These are phyloP conservation scores for Skeletonema tropicum DNA, from an alignment of 108 stramenopile species.

Conservation along the genomic window DNA sequence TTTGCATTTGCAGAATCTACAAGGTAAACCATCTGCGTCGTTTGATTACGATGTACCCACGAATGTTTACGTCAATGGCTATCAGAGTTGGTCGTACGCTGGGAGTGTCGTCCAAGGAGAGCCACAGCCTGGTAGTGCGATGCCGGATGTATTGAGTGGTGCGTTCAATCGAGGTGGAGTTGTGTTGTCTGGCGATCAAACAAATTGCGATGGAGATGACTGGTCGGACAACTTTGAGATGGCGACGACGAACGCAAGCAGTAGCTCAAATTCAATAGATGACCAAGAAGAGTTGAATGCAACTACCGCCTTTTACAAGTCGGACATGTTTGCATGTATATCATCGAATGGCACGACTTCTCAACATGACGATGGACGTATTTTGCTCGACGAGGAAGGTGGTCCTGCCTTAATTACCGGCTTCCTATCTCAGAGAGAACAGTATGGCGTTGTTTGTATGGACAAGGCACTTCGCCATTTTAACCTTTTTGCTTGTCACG, in stretches of 20 bases:
- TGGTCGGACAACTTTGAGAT: slow-evolving; percentile 22
- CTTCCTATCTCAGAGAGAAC: slow-evolving; percentile 83
- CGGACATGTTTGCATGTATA: slow-evolving; percentile 86
- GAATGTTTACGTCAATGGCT: slow-evolving; percentile 85
- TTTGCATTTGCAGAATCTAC: slow-evolving; percentile 40
- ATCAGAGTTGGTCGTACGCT: slow-evolving; percentile 87
- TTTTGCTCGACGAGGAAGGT: slow-evolving; percentile 79
- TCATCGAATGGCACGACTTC: slow-evolving; percentile 56
- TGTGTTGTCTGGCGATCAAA: slow-evolving; percentile 23
- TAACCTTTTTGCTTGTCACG: slow-evolving; percentile 70
- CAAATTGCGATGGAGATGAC: slow-evolving; percentile 10
- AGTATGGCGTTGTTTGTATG: slow-evolving; percentile 79
- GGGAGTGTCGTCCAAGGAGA: slow-evolving; percentile 77
- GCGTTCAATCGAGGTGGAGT: slow-evolving; percentile 82
- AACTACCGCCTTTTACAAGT: slow-evolving; percentile 60
- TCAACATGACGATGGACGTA: slow-evolving; percentile 31
- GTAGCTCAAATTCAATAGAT: not conserved
- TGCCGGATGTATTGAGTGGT: slow-evolving; percentile 70
- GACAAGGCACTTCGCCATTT: slow-evolving; percentile 58
- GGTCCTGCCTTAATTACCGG: slow-evolving; percentile 87
- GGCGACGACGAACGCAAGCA: not conserved
- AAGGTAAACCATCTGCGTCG: slow-evolving; percentile 25
- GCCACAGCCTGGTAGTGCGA: slow-evolving; percentile 72
- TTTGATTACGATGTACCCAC: slow-evolving; percentile 57
- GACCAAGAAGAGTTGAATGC: slow-evolving; percentile 30